Base-by-base conservation (phyloP, 2,329 filamentous ascomycete genomes). In the Calonectria hongkongensis region DNA sequence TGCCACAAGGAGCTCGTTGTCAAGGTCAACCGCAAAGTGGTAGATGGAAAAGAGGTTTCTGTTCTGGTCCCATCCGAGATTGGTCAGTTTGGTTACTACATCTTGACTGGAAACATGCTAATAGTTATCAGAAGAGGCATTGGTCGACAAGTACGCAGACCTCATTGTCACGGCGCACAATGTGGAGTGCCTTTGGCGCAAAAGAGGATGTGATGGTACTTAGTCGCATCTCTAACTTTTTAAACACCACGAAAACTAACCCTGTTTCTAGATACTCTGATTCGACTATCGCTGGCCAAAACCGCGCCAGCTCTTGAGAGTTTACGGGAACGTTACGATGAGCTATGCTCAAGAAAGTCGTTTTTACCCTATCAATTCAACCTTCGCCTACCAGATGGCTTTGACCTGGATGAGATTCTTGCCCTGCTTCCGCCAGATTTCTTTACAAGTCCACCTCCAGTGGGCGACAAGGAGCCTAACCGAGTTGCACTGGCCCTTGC, bases 1-100 rank as follows among this genome's bases (percentile, higher is more conserved):
- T 99, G 97, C 81, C 93, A 93, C 81, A 93, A 94, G 79, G 94
- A 97, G 78, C 88, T 98, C 48, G 90, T 97, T 5, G 94, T 98
- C 66, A 95, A 94, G 84, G 86, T 98, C 41, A 92, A 90, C 79
- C 88, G 88, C 68, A 91, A 89, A 79, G 88, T 89, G 69, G 85
- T 87, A 4, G 88, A 91, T 45, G 90, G 90, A 15, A 88, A 87
- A 72, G 88, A 91, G 77, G 85, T 89, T 2, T 81, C 87, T 0
- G 88, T 90, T 2, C 81, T 89, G 58, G 85, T 88, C 7, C 88
- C 91, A 1, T 90, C 92, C 8, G 91, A 94, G 75, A 91, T 94
- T 58, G 84, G 85, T 86, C 74, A 36, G 82, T 71, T 39, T 15
- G 16, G 8, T 30, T 43, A 18, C 10, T 33, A 13, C 2, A 16